Percentiles rank a stretch among this genome's conserved stretches.
phyloP scores from a whole-genome alignment of 371 early-diverging fungal genomes.

The Mortierella sp. region DNA sequence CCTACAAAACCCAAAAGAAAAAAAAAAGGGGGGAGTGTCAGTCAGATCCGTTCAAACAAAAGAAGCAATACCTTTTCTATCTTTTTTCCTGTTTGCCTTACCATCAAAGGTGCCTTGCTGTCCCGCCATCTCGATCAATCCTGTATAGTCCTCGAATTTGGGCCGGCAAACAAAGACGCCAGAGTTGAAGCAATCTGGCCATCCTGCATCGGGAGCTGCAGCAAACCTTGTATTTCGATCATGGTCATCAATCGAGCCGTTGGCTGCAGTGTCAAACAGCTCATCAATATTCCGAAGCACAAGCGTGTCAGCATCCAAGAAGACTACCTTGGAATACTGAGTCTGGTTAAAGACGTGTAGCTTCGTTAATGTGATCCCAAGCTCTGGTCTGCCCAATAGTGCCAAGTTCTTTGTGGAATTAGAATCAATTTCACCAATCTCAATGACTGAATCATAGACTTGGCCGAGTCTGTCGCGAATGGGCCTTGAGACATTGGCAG shows the following conservation, averaged over 20 bases:
- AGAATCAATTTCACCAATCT: conserved; percentile 70
- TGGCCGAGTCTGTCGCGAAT: conserved; percentile 62
- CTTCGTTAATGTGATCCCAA: conserved; percentile 91
- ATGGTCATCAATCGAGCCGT: conserved; percentile 60
- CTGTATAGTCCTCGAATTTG: conserved; percentile 62
- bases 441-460: conserved; percentile 76
- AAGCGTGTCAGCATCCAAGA: conserved; percentile 92
- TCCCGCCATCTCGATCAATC: conserved; percentile 66
- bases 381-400: conserved; percentile 90
- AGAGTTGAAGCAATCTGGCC: conserved; percentile 97
- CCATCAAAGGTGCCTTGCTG: conserved; percentile 84
- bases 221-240: conserved; percentile 70
- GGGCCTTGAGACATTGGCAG: conserved; percentile 64
- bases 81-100: conserved; percentile 27
- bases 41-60: background rate
- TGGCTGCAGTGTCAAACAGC: conserved; percentile 72
- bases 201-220: conserved; percentile 89
- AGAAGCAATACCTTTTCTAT: background rate
- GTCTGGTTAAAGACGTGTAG: conserved; percentile 85
- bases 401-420: conserved; percentile 68
- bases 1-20: conserved; percentile 64
- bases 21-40: background rate
- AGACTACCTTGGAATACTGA: conserved; percentile 77
- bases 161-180: conserved; percentile 93
- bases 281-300: conserved; percentile 85